Conservation (phyloP, 306 rosid species). For the Acacia acuminata region DNA sequence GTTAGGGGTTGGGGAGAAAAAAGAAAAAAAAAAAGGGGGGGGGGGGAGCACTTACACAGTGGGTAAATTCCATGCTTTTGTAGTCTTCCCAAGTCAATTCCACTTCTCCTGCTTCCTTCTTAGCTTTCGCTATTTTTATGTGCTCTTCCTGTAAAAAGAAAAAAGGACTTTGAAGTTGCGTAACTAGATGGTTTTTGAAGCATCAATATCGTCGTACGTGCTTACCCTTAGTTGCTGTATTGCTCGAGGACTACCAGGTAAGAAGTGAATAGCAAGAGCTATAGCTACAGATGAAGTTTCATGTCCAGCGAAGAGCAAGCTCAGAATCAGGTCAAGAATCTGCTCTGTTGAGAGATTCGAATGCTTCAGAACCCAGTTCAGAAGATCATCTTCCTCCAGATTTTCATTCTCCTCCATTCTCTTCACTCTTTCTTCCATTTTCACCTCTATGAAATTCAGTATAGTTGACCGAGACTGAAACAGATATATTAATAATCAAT, state of each 20-base stretch:
- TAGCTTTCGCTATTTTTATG: constrained; percentile 55
- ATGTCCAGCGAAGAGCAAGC: constrained; percentile 94
- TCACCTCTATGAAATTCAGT: constrained; percentile 40
- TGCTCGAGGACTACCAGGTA: constrained; percentile 69
- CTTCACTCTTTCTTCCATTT: constrained; percentile 35
- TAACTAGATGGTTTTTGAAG: too few species aligned
- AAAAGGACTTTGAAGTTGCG: not conserved
- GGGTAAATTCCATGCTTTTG: constrained; percentile 92
- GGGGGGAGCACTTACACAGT: constrained; percentile 61
- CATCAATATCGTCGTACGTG: not conserved
- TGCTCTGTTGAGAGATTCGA: constrained; percentile 85
- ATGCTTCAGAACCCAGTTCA: constrained; percentile 83
- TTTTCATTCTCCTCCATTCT: constrained; percentile 21
- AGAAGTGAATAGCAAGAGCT: constrained; percentile 76
- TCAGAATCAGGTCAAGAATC: constrained; percentile 85
- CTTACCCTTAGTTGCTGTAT: constrained; percentile 67
- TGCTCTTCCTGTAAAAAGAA: constrained; percentile 68
- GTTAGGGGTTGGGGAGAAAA: not conserved
- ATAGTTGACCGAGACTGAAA: constrained; percentile 56
- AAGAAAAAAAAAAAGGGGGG: too few species aligned
- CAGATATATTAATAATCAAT: not conserved
- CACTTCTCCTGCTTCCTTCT: constrained; percentile 60
- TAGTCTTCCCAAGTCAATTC: constrained; percentile 94
- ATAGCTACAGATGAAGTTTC: constrained; percentile 87
- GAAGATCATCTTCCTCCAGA: constrained; percentile 71